These are phyloP conservation scores for Ophiocordyceps australis DNA, from an alignment of 2,329 filamentous ascomycete genomes.

Conservation along the genomic window DNA sequence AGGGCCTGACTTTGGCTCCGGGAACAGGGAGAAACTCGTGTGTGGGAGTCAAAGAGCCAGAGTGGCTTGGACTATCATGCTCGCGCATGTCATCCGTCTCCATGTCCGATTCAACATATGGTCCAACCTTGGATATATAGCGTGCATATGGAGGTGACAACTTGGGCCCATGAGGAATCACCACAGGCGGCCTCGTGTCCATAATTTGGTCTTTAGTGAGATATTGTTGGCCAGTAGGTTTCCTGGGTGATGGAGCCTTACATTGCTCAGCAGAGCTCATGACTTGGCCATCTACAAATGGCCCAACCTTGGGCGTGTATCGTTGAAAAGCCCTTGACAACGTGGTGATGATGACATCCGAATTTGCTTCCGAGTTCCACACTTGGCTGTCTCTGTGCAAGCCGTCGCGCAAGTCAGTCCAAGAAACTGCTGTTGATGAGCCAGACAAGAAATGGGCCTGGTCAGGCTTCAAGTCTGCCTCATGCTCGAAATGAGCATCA, in stretches of 20 bases:
- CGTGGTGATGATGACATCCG: background rate
- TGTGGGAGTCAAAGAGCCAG: too few species aligned
- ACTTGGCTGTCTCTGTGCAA: background rate
- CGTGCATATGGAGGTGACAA: background rate
- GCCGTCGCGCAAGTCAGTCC: background rate
- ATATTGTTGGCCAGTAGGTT: too few species aligned
- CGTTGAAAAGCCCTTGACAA: background rate
- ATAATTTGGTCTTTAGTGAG: too few species aligned
- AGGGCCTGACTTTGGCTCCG: constrained; percentile 2
- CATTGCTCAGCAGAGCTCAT: too few species aligned
- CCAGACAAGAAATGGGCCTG: constrained; percentile 1
- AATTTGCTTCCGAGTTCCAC: too few species aligned
- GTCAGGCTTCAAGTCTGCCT: background rate
- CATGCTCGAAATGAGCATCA: constrained; percentile 1
- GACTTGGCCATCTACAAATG: background rate
- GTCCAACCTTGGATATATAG: constrained; percentile 1
- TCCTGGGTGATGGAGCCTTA: too few species aligned
- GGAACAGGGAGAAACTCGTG: too few species aligned
- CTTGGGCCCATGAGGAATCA: too few species aligned
- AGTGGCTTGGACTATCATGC: too few species aligned
- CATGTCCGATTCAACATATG: background rate
- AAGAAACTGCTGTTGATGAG: constrained; percentile 2
- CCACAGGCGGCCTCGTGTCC: too few species aligned
- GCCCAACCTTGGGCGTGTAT: background rate
- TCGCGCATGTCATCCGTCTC: too few species aligned